Base-by-base conservation (phyloP, 306 rosid species). In the Prunus davidiana region DNA sequence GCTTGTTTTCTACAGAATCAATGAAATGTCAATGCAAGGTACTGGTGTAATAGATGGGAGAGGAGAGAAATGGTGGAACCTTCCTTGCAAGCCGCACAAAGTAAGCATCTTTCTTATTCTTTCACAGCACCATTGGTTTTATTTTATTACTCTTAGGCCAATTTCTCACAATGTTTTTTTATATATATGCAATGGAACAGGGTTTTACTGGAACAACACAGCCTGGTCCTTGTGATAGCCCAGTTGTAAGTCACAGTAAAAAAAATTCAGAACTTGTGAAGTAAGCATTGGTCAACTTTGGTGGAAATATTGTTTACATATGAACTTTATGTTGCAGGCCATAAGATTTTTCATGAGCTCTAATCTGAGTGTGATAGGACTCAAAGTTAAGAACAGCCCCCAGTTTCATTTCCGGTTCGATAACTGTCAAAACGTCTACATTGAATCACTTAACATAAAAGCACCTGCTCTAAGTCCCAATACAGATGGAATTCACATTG, bases 21-120 rank as follows among this genome's bases (percentile, higher is more conserved):
- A 83, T 77, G 88, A 84, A 62, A 58, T 88, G 83, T 73, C 82
- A 27, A 50, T 87, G 84, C 73, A 82, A 72, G 91, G 96, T n/a
- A 51, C 51, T 52, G 96, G 93, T 49, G 60, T 85, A 66, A 79
- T 87, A 72, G 90, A 87, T 83, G 93, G 93, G 6, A 87, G 85
- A 72, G 96, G 93, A 77, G 78, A 82, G 84, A 83, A 88, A 75
- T 90, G 96, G 93, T 88, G 93, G 96, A 61, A 85, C 73, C 91
- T 88, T 76, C 89, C 89, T 10, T 84, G 91, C 79, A 88, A 85
- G 51, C 82, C 89, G 15, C 85, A 83, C 82, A 80, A 78, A 79
- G 93, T 86, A 88, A 49, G 71, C 12, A 32, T 60, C 16, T 46
- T 56, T 28, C 15, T 19, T 5, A 18, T 50, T 45, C 22, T 22